A percentile compares a stretch with the other conserved stretches of the same genome.
phyloP scores from a whole-genome alignment of 2,329 filamentous ascomycete species.

The Magnaporthiopsis poae region DNA sequence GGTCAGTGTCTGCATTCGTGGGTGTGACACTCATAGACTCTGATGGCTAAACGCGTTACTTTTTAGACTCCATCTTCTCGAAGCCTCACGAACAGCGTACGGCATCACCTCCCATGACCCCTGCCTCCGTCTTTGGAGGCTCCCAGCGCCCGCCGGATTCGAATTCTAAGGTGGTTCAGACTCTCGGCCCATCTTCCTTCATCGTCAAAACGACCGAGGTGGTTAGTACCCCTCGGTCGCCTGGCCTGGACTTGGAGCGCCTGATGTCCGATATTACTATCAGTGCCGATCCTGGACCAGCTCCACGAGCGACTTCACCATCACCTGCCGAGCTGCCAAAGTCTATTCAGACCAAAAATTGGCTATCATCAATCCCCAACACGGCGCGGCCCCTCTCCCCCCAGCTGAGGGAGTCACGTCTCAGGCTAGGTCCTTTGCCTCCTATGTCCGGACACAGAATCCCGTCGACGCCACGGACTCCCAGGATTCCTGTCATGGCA shows the following conservation, averaged over 20 bases:
- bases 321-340: background rate
- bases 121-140: constrained; percentile 11
- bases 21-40: background rate
- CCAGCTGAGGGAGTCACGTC: background rate
- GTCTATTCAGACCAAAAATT: constrained; percentile 6
- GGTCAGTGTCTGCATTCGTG: constrained; percentile 18
- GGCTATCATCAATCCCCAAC: constrained; percentile 6
- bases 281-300: constrained; percentile 17
- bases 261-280: constrained; percentile 29
- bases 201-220: constrained; percentile 32
- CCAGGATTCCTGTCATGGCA: constrained; percentile 14
- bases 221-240: constrained; percentile 23
- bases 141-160: constrained; percentile 12
- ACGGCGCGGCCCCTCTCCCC: constrained; percentile 2
- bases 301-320: constrained; percentile 6
- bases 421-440: constrained; percentile 1
- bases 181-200: constrained; percentile 31
- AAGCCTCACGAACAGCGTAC: constrained; percentile 28
- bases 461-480: constrained; percentile 1
- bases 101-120: constrained; percentile 16
- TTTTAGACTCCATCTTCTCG: constrained; percentile 35
- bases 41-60: constrained; percentile 9
- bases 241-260: constrained; percentile 25
- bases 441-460: background rate
- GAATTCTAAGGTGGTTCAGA: constrained; percentile 25